Percentiles rank a stretch among this genome's conserved stretches.
Evolutionary conservation across 2,329 filamentous ascomycete species (phyloP).

Genomic region (Mycosphaerelloides madeirae): DNA sequence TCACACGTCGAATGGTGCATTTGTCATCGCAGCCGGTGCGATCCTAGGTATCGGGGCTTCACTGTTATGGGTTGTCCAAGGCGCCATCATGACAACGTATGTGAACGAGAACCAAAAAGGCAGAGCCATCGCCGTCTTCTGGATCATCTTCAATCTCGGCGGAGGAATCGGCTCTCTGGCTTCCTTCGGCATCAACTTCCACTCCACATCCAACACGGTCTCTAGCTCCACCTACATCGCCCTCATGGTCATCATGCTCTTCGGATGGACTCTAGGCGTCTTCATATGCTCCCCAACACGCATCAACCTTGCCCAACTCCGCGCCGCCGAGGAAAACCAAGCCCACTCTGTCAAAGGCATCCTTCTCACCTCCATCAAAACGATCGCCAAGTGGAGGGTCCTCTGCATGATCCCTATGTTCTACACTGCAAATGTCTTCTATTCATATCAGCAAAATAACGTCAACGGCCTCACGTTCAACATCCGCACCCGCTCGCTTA

Average conservation of each 20-base stretch:
- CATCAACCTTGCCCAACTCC: background rate
- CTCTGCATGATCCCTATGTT: background rate
- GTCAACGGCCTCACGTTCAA: background rate
- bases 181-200: background rate
- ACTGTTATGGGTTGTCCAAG: background rate
- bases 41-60: background rate
- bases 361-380: background rate
- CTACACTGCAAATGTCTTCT: background rate
- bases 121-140: background rate
- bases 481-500: background rate
- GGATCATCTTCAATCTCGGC: slow-evolving; percentile 1
- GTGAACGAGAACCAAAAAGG: background rate
- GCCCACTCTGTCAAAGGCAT: background rate
- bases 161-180: background rate
- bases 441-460: background rate
- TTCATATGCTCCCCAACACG: slow-evolving; percentile 1
- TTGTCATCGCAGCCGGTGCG: background rate
- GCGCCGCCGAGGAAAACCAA: background rate
- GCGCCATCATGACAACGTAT: slow-evolving; percentile 1
- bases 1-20: background rate
- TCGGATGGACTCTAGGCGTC: background rate
- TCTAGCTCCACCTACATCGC: background rate
- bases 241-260: slow-evolving; percentile 1
- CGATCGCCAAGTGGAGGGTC: background rate
- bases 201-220: background rate